Evolutionary conservation across 345 rosid species (phyloP).

Genomic region (Trapa bicornis): DNA sequence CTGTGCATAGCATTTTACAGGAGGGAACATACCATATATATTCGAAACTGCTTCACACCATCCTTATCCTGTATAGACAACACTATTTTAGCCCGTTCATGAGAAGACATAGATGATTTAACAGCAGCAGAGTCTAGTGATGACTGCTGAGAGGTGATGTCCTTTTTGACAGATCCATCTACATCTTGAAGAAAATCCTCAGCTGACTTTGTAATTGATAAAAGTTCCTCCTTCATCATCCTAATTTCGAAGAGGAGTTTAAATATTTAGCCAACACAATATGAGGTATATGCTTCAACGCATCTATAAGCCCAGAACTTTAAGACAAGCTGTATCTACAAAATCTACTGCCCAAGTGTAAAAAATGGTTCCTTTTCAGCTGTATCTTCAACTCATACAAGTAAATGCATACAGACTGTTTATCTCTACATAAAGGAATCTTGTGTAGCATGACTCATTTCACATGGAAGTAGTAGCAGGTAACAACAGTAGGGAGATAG

Average conservation of each 20-base stretch:
- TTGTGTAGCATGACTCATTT: not conserved
- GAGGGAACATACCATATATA: conserved; percentile 39
- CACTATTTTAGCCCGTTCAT: conserved; percentile 58
- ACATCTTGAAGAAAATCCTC: conserved; percentile 33
- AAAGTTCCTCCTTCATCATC: conserved; percentile 61
- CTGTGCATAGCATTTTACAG: conserved; percentile 2
- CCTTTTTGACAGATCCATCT: conserved; percentile 37
- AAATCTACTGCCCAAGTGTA: not conserved
- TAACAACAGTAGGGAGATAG: not conserved
- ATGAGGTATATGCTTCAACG: not conserved
- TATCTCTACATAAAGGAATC: not conserved
- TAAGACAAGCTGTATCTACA: not conserved
- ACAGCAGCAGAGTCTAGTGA: conserved; percentile 22
- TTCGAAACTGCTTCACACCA: conserved; percentile 46
- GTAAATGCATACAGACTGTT: not conserved
- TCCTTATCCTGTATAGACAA: conserved; percentile 62
- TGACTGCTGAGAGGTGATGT: conserved; percentile 17
- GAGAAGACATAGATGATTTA: conserved; percentile 18
- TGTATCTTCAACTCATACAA: not conserved
- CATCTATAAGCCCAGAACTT: not conserved
- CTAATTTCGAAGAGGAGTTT: conserved; percentile 19
- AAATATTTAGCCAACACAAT: not conserved
- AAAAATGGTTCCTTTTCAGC: not conserved
- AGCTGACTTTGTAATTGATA: conserved; percentile 42
- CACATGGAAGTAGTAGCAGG: not conserved